These are phyloP conservation scores for Rhodamnia argentea DNA, from an alignment of 345 rosid species.

Conservation along the genomic window DNA sequence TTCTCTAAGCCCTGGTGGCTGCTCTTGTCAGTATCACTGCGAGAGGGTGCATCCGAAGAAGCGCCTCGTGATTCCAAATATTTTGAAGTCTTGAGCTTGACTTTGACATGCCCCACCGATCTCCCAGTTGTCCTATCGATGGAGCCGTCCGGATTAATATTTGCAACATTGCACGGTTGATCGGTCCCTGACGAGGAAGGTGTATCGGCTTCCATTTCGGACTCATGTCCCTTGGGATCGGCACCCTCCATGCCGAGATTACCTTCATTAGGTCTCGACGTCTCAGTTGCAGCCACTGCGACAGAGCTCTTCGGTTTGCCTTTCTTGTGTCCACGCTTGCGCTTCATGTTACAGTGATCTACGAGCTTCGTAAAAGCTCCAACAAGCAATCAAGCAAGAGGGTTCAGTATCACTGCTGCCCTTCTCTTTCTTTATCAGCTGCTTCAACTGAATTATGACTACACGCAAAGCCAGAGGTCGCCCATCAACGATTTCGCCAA, in stretches of 20 bases:
- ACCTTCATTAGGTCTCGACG: conserved; percentile 11
- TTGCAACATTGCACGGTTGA: conserved; percentile 38
- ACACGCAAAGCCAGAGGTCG: not conserved
- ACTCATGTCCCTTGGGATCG: conserved; percentile 41
- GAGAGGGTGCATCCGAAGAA: conserved; percentile 19
- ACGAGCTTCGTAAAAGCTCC: not conserved
- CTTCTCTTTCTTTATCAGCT: not conserved
- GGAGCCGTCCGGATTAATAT: conserved; percentile 43
- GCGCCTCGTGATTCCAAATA: conserved; percentile 29
- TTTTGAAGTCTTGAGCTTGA: conserved; percentile 68
- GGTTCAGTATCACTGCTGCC: not conserved
- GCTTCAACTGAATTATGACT: not conserved
- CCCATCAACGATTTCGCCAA: not conserved
- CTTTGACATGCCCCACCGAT: conserved; percentile 59
- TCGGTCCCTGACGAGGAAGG: conserved; percentile 62
- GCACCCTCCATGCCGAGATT: conserved; percentile 23
- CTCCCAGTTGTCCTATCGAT: conserved; percentile 33
- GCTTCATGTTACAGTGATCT: conserved; percentile 32
- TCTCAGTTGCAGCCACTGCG: conserved; percentile 5
- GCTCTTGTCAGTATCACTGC: conserved; percentile 47
- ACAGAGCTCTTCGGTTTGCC: conserved; percentile 26
- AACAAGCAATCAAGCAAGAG: not conserved
- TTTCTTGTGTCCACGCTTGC: conserved; percentile 63
- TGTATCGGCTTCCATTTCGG: conserved; percentile 55
- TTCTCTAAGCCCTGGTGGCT: conserved; percentile 41